These are phyloP conservation scores for Tolypocladium amazonense DNA, from an alignment of 2,329 filamentous ascomycete species.

Conservation along the genomic window DNA sequence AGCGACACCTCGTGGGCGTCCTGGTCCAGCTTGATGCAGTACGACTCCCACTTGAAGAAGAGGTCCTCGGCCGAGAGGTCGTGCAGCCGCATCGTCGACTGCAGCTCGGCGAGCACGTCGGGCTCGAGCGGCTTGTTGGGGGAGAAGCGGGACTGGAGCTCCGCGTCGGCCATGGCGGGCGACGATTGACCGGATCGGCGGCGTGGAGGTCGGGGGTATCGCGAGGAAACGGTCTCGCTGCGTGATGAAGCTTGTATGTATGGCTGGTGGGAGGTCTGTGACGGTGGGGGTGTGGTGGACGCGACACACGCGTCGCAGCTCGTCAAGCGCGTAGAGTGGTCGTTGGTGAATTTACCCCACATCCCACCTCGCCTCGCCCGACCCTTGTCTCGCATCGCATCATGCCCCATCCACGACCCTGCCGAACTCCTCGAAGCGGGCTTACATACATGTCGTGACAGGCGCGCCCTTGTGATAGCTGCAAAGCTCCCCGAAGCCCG, in stretches of 20 bases:
- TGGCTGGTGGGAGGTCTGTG: background rate
- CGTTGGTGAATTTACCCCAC: background rate
- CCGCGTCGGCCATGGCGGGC: slow-evolving; percentile 23
- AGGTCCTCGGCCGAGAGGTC: slow-evolving; percentile 73
- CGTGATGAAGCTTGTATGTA: background rate
- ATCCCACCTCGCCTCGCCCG: background rate
- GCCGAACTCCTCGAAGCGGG: background rate
- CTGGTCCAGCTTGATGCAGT: slow-evolving; percentile 85
- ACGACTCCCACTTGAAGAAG: slow-evolving; percentile 98
- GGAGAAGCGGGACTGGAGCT: slow-evolving; percentile 24
- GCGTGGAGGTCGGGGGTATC: background rate
- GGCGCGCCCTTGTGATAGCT: background rate
- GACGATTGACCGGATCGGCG: background rate
- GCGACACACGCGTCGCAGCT: background rate
- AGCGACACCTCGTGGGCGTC: slow-evolving; percentile 62
- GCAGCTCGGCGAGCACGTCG: slow-evolving; percentile 71
- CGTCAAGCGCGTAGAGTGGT: background rate
- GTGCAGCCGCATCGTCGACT: slow-evolving; percentile 79
- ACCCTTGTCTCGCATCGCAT: background rate
- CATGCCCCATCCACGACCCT: background rate
- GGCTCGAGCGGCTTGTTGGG: slow-evolving; percentile 46
- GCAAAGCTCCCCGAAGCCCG: no score
- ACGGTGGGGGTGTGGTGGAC: background rate
- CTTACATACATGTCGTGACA: background rate
- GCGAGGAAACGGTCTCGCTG: background rate